Evolutionary conservation across 2,329 filamentous ascomycete species (phyloP).

Genomic region (Xylaria hypoxylon): DNA sequence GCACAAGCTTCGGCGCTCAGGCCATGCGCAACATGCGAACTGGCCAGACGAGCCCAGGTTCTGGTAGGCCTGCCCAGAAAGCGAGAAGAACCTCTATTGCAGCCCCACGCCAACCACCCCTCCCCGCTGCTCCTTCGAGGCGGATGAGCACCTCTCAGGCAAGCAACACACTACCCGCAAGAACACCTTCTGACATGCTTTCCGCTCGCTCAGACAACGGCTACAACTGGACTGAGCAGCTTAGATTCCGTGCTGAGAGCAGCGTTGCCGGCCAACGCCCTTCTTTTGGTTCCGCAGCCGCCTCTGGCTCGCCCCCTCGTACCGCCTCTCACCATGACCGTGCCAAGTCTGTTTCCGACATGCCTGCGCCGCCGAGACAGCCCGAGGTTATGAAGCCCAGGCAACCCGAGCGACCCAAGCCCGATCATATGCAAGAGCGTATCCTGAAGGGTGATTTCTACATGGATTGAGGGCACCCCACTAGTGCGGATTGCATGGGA

Average conservation of each 20-base stretch:
- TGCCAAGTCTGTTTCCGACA: slow-evolving; percentile 76
- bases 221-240: slow-evolving; percentile 97
- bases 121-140: slow-evolving; percentile 50
- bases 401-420: slow-evolving; percentile 71
- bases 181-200: slow-evolving; percentile 74
- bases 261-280: slow-evolving; percentile 70
- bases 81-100: slow-evolving; percentile 45
- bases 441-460: slow-evolving; percentile 98
- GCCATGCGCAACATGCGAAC: slow-evolving; percentile 77
- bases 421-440: slow-evolving; percentile 95
- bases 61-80: slow-evolving; percentile 66
- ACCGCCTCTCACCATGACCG: slow-evolving; percentile 67
- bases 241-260: slow-evolving; percentile 91
- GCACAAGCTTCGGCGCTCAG: slow-evolving; percentile 90
- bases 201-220: slow-evolving; percentile 81
- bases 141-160: slow-evolving; percentile 60
- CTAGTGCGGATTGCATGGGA: not conserved
- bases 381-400: slow-evolving; percentile 60
- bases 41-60: slow-evolving; percentile 68
- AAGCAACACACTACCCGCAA: slow-evolving; percentile 68
- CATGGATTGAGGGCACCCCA: slow-evolving; percentile 76
- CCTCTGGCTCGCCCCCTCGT: slow-evolving; percentile 58
- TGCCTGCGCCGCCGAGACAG: slow-evolving; percentile 68
- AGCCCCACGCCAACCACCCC: slow-evolving; percentile 46
- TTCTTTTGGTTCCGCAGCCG: slow-evolving; percentile 61